Conservation (phyloP, 331 rosid genomes). For the Spiraea crenata region DNA sequence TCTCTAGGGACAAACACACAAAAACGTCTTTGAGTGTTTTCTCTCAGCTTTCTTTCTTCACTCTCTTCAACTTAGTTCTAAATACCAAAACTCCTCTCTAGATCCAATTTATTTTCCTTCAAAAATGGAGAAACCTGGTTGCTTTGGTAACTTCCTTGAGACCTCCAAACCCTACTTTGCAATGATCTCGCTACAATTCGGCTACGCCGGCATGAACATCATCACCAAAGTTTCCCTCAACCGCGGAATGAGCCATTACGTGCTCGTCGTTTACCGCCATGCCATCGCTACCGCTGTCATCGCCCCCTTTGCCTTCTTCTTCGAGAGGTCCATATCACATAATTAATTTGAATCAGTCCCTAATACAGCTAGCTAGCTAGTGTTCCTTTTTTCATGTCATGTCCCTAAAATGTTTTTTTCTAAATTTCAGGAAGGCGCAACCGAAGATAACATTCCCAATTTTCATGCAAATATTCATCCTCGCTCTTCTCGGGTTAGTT, state of each 20-base stretch:
- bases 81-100: not conserved
- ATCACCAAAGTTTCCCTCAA: constrained; percentile 80
- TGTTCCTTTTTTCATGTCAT: no score
- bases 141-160: constrained; percentile 42
- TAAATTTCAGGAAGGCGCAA: constrained; percentile 58
- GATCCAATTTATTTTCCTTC: constrained; percentile 3
- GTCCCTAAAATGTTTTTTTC: not conserved
- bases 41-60: constrained; percentile 22
- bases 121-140: constrained; percentile 37
- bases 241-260: constrained; percentile 93
- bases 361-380: no score
- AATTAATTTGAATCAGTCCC: no score
- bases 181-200: constrained; percentile 78
- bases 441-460: constrained; percentile 70
- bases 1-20: constrained; percentile 47
- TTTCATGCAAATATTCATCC: constrained; percentile 68
- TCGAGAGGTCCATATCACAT: constrained; percentile 54
- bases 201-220: constrained; percentile 88
- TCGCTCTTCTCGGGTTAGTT: constrained; percentile 90
- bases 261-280: constrained; percentile 90
- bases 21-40: constrained; percentile 34
- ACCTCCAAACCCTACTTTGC: constrained; percentile 71
- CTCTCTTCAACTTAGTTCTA: not conserved
- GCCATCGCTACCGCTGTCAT: constrained; percentile 74
- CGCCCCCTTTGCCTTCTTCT: constrained; percentile 69